phyloP scores from a whole-genome alignment of 2,329 filamentous ascomycete genomes.

The Raffaelea arxii region DNA sequence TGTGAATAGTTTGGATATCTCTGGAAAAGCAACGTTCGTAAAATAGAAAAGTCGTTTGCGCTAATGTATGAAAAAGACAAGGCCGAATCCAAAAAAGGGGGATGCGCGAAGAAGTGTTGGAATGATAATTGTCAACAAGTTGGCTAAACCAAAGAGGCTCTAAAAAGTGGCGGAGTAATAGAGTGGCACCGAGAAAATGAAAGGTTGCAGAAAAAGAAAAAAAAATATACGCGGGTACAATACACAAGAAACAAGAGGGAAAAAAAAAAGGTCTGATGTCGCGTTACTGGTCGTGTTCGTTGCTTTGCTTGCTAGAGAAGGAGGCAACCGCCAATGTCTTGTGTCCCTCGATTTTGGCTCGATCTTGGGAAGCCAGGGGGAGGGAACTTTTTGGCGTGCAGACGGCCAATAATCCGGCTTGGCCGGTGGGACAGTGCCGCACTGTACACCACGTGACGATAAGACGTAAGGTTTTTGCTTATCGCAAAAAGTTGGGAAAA shows the following conservation, averaged over 20 bases:
- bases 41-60: no score
- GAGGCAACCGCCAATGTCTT: background rate
- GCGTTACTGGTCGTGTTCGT: background rate
- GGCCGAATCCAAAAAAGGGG: no score
- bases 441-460: conserved; percentile 9
- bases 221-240: background rate
- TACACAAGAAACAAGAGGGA: background rate
- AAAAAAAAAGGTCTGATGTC: background rate
- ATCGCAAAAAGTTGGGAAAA: background rate
- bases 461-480: background rate
- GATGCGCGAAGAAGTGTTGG: no score
- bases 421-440: conserved; percentile 1
- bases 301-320: background rate
- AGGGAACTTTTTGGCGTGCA: background rate
- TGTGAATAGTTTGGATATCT: no score
- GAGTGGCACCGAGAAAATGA: background rate
- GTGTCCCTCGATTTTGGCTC: background rate
- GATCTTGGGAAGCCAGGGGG: background rate
- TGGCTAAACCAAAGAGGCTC: background rate
- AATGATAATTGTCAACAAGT: no score
- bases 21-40: no score
- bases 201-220: background rate
- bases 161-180: no score
- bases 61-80: no score
- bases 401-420: conserved; percentile 4